Evolutionary conservation across 192 early-diverging fungal species (phyloP).

Genomic region (Coemansia sp.): DNA sequence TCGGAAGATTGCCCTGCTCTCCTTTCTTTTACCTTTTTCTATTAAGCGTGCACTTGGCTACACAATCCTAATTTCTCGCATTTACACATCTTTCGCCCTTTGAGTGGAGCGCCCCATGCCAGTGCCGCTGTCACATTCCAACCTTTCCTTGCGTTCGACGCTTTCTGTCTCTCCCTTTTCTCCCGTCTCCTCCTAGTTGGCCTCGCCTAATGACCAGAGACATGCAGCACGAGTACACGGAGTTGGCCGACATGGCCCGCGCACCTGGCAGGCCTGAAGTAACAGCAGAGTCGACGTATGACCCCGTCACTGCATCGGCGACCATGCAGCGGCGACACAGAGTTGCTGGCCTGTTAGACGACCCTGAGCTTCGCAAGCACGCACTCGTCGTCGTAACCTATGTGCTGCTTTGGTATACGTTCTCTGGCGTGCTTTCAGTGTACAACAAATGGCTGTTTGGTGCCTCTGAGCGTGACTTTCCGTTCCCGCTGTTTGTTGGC

Average conservation of each 20-base stretch:
- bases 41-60: not conserved
- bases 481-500: constrained; percentile 86
- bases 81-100: not conserved
- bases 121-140: not conserved
- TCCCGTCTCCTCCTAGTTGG: not conserved
- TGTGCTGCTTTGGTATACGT: constrained; percentile 62
- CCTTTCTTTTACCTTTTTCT: not conserved
- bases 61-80: not conserved
- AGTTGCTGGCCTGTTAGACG: constrained; percentile 19
- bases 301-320: not conserved
- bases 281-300: constrained; percentile 16
- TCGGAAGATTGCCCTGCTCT: too few relatives aligned
- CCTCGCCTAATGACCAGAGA: constrained; percentile 13
- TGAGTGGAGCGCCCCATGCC: not conserved
- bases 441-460: constrained; percentile 98
- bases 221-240: constrained; percentile 43
- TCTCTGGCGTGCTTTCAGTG: constrained; percentile 74
- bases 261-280: constrained; percentile 1
- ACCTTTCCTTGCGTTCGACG: not conserved
- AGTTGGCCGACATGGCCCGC: constrained; percentile 34
- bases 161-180: not conserved
- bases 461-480: constrained; percentile 76
- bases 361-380: constrained; percentile 33
- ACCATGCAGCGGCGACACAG: constrained; percentile 1
- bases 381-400: constrained; percentile 47